These are phyloP conservation scores for Euphorbia pulcherrima DNA, from an alignment of 345 rosid species.

Conservation along the genomic window DNA sequence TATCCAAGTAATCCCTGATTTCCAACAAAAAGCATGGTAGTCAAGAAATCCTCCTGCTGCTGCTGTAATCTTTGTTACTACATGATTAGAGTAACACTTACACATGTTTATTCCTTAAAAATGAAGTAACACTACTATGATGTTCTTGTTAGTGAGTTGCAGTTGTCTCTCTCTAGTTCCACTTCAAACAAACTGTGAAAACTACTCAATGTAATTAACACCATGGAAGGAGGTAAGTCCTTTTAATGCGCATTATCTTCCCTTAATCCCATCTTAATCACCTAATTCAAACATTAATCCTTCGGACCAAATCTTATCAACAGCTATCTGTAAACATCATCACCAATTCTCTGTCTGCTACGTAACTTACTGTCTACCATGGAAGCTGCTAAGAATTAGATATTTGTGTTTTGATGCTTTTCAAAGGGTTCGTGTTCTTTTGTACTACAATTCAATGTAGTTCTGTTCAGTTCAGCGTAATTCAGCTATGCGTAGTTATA, in stretches of 20 bases:
- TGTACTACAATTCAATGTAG: no score
- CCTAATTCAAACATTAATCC: conserved; percentile 5
- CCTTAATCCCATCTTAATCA: conserved; percentile 17
- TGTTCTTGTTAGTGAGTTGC: conserved; percentile 18
- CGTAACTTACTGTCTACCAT: neutral
- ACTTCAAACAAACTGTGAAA: conserved; percentile 75
- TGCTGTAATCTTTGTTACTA: neutral
- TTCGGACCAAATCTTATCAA: neutral
- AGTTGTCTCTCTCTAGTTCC: conserved; percentile 64
- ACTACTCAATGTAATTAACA: conserved; percentile 25
- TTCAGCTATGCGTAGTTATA: no score
- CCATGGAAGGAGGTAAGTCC: conserved; percentile 60
- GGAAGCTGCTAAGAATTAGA: no score
- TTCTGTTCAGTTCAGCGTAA: no score
- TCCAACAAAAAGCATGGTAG: no score
- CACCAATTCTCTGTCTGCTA: neutral
- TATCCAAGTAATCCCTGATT: no score
- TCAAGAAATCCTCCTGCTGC: neutral
- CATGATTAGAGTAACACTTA: neutral
- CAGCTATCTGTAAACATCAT: neutral
- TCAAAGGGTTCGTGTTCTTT: no score
- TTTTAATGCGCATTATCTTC: conserved; percentile 41
- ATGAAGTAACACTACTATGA: conserved; percentile 28
- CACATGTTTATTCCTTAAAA: conserved; percentile 29
- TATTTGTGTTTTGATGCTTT: no score